Percentiles rank a stretch among this genome's conserved stretches.
These are phyloP conservation scores for Boeremia lycopersici DNA, from an alignment of 2,329 filamentous ascomycete species.

Conservation along the genomic window DNA sequence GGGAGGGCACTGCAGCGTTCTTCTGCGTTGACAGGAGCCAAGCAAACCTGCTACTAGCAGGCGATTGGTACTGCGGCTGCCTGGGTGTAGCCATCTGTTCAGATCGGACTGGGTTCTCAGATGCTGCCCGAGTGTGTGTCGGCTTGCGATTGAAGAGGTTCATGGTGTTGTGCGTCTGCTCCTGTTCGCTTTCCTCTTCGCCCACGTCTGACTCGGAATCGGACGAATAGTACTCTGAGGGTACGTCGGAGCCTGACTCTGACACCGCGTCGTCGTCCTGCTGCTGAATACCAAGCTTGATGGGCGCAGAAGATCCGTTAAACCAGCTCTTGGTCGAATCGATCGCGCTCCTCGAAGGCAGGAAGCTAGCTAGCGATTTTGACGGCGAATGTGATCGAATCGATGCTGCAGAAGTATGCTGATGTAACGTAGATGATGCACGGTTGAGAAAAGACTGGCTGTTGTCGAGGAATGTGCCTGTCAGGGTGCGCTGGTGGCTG, in stretches of 20 bases:
- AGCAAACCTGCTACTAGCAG: slow-evolving; percentile 41
- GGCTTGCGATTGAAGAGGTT: slow-evolving; percentile 43
- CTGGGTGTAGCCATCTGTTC: slow-evolving; percentile 23
- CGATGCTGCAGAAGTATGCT: slow-evolving; percentile 48
- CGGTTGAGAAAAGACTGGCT: slow-evolving; percentile 35
- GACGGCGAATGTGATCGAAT: slow-evolving; percentile 45
- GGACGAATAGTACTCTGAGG: slow-evolving; percentile 32
- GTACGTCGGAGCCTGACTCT: slow-evolving; percentile 31
- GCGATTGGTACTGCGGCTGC: slow-evolving; percentile 31
- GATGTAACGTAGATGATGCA: slow-evolving; percentile 44
- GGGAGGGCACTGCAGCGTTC: slow-evolving; percentile 35
- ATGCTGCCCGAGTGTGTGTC: slow-evolving; percentile 32
- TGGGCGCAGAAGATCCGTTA: slow-evolving; percentile 58
- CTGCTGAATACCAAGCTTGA: slow-evolving; percentile 50
- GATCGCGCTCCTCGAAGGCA: slow-evolving; percentile 40
- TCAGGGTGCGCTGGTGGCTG: slow-evolving; percentile 44
- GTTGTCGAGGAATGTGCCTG: slow-evolving; percentile 47
- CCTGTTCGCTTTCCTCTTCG: slow-evolving; percentile 20
- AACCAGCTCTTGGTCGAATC: slow-evolving; percentile 57
- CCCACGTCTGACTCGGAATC: slow-evolving; percentile 16
- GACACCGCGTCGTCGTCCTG: slow-evolving; percentile 38
- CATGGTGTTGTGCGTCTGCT: slow-evolving; percentile 35
- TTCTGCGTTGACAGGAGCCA: slow-evolving; percentile 47
- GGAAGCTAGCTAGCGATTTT: slow-evolving; percentile 49
- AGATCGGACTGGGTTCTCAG: slow-evolving; percentile 27